Conservation (phyloP, 108 stramenopile genomes). For the Skeletonema marinoi region DNA sequence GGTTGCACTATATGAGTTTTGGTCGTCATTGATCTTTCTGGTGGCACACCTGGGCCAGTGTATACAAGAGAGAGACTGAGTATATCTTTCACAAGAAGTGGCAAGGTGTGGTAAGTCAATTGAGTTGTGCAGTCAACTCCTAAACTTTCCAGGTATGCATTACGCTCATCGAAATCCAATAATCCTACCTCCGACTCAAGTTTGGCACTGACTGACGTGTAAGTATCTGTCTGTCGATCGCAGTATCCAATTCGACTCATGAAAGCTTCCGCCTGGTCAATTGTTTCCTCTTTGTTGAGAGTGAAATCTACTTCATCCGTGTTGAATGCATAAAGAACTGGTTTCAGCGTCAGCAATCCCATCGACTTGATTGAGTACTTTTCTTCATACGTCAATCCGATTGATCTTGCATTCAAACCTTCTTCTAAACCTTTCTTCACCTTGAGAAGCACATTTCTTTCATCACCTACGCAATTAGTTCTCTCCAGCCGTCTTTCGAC, state of each 20-base stretch:
- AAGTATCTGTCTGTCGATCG: conserved; percentile 43
- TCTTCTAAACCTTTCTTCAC: conserved; percentile 51
- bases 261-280: conserved; percentile 51
- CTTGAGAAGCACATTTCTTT: conserved; percentile 67
- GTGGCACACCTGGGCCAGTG: conserved; percentile 74
- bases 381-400: conserved; percentile 54
- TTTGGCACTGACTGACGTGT: conserved; percentile 81
- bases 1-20: conserved; percentile 53
- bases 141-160: conserved; percentile 67
- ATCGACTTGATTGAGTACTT: conserved; percentile 57
- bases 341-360: conserved; percentile 85
- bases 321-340: conserved; percentile 90
- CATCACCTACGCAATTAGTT: conserved; percentile 52
- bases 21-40: conserved; percentile 64
- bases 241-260: conserved; percentile 56
- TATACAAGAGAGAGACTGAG: conserved; percentile 49
- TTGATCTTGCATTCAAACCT: conserved; percentile 70
- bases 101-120: conserved; percentile 49
- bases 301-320: conserved; percentile 85
- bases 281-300: conserved; percentile 40
- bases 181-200: conserved; percentile 71
- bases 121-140: conserved; percentile 41
- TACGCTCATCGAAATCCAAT: conserved; percentile 50
- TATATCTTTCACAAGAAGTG: conserved; percentile 50
- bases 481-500: conserved; percentile 82